Conservation (phyloP, 306 rosid species). For the Sindora glabra region DNA sequence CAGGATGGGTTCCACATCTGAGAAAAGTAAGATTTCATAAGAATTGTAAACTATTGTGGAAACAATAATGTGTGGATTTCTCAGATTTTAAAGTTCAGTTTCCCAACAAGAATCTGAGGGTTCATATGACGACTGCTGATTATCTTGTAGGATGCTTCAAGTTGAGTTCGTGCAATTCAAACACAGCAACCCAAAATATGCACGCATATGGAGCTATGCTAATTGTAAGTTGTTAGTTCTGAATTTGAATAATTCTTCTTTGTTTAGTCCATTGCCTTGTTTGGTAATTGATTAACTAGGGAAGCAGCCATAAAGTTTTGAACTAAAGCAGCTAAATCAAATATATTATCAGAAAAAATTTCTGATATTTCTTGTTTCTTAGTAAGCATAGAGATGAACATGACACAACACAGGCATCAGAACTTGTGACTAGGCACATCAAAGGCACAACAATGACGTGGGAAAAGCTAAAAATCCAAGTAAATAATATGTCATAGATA, state of each 20-base stretch:
- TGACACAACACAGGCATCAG: too few relatives aligned
- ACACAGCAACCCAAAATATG: constrained; percentile 64
- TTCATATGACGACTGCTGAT: constrained; percentile 26
- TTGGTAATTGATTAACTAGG: background rate
- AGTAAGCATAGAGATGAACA: too few relatives aligned
- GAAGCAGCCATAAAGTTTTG: background rate
- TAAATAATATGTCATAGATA: too few relatives aligned
- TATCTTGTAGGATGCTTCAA: constrained; percentile 75
- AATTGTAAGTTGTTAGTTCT: constrained; percentile 54
- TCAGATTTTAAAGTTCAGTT: background rate
- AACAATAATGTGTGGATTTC: background rate
- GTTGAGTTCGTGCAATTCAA: constrained; percentile 77
- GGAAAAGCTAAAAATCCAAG: too few relatives aligned
- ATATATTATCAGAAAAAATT: background rate
- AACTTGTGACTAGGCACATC: too few relatives aligned
- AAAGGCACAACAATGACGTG: too few relatives aligned
- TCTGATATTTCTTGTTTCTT: background rate
- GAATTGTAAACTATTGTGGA: background rate
- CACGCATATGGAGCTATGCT: constrained; percentile 83
- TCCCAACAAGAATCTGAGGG: background rate
- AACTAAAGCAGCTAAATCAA: background rate
- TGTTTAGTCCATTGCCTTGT: background rate
- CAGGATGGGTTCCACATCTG: constrained; percentile 80
- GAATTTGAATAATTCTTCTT: constrained; percentile 16
- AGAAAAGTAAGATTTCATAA: constrained; percentile 49